Evolutionary conservation across 1,284 basidiomycete genomes (phyloP), one percentile per base, ranked within the genome.

Genomic region (Amylostereum chailletii): DNA sequence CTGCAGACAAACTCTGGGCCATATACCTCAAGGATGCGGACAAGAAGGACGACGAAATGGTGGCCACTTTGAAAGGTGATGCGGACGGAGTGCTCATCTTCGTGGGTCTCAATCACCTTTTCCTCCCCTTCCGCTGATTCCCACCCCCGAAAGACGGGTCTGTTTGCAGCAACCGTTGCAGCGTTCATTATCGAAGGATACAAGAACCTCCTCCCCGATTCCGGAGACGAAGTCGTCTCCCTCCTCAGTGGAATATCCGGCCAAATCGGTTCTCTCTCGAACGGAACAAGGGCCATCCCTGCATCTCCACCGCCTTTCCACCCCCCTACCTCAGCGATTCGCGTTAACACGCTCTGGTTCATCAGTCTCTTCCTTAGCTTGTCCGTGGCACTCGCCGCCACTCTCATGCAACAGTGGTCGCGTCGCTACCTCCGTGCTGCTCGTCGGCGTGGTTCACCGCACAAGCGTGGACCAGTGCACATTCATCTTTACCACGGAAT

Each of bases 71-170:
- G 71, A 70, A 70, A 54, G 63, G 66, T 6, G 69, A 70, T 41
- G 70, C 74, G 65, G 69, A 73, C 51, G 65, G 66, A 3, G 66
- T 72, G 36, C 61, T 74, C 2, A 72, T 74, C 40, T 73, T 75
- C 54, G 72, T 54, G 26, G n/a, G 48, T 46, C 19, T 46, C 27
- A 19, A 19, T 19, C 19, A 19, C 19, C 19, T 19, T 19, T 19
- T 19, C 19, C 19, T 19, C 19, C 19, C 19, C 19, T 19, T 19
- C 19, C 19, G 19, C 19, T 19, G 19, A 19, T 19, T 19, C 19
- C 19, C 19, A 19, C 19, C 19, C 19, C 19, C 19, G 19, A 19
- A 19, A 19, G 19, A 19, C 19, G 19, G 19, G 19, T 19, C 19
- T 19, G 19, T 19, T 19, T 19, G 19, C 19, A 19, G 19, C 19